Evolutionary conservation across 768 basidiomycete species (phyloP).

Genomic region (Podaxis carcinomalis): DNA sequence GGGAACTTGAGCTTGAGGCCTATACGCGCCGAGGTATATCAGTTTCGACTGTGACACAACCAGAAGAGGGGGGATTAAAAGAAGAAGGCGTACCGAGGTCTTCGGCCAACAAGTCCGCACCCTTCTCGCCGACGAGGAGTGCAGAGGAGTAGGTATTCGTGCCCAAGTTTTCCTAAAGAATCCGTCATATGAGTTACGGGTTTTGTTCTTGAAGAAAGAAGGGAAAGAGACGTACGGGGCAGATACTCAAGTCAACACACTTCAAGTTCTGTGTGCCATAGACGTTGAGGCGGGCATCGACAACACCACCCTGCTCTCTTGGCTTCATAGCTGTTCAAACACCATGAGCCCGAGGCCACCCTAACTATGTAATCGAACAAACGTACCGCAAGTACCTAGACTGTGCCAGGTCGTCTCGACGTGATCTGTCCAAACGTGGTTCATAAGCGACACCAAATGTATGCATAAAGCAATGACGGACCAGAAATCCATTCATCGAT

Average conservation of each 20-base stretch:
- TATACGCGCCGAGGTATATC: conserved; percentile 17
- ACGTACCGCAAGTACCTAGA: conserved; percentile 49
- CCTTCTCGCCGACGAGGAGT: conserved; percentile 67
- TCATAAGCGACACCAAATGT: neutral
- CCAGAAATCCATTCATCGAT: conserved; percentile 68
- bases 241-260: conserved; percentile 65
- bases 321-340: conserved; percentile 56
- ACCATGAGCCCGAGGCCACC: neutral
- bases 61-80: neutral
- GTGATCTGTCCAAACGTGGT: conserved; percentile 50
- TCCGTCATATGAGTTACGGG: neutral
- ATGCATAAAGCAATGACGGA: conserved; percentile 13
- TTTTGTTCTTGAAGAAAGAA: neutral
- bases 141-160: conserved; percentile 75
- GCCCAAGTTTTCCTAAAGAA: conserved; percentile 58
- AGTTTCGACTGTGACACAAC: neutral
- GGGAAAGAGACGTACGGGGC: conserved; percentile 43
- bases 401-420: conserved; percentile 80
- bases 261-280: conserved; percentile 67
- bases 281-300: conserved; percentile 60
- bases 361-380: neutral
- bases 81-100: conserved; percentile 46
- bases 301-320: conserved; percentile 59
- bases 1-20: conserved; percentile 60
- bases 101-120: conserved; percentile 54